A percentile compares a stretch with the other conserved stretches of the same genome.
Conservation (phyloP, 768 basidiomycete species). For the Boletus huronensis region DNA sequence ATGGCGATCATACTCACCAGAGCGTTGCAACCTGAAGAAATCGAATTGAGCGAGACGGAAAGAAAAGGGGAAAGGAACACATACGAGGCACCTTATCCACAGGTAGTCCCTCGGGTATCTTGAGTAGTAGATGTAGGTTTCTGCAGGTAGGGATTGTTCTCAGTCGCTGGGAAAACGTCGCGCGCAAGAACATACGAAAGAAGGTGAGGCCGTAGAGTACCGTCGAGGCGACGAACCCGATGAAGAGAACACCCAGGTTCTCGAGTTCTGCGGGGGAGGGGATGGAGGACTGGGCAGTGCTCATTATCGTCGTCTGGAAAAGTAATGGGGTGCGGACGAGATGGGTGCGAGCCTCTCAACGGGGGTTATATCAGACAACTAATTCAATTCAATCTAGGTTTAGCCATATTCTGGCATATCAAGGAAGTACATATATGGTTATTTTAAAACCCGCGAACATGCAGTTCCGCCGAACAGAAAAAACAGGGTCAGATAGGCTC, state of each 20-base stretch:
- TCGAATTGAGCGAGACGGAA: not conserved
- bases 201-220: conserved; percentile 34
- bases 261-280: conserved; percentile 22
- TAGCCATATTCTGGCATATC: conserved; percentile 1
- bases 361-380: conserved; percentile 8
- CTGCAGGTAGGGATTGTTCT: conserved; percentile 3
- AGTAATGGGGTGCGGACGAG: not conserved
- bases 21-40: conserved; percentile 20
- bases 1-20: conserved; percentile 10
- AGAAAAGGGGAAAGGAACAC: not conserved
- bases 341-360: not conserved
- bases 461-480: not conserved
- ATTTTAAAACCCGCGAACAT: not conserved
- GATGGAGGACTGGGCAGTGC: not conserved
- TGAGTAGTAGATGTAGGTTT: conserved; percentile 30
- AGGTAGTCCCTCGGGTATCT: conserved; percentile 21
- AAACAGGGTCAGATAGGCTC: not conserved
- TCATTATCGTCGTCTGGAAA: conserved; percentile 15
- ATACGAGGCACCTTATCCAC: conserved; percentile 22
- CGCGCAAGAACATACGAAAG: conserved; percentile 23
- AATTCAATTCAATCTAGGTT: conserved; percentile 2
- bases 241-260: conserved; percentile 25
- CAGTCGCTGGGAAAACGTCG: not conserved
- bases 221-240: conserved; percentile 26
- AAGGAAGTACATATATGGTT: not conserved